Percentiles rank a stretch among this genome's conserved stretches.
Conservation (phyloP, 179 eudicot genomes). For the Pouteria campechiana region DNA sequence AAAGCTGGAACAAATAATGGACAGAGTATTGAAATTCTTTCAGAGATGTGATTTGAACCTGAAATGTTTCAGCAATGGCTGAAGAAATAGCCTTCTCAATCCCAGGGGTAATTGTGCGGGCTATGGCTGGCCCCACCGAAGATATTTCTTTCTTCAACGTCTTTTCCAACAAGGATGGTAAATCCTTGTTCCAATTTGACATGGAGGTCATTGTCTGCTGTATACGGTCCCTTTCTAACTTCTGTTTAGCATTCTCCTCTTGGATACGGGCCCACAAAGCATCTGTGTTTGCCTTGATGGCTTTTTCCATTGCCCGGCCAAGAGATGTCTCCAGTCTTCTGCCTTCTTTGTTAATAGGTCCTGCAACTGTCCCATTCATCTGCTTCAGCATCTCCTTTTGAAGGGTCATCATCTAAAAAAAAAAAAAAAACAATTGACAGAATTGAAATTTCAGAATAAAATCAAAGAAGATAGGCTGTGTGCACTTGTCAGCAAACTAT, state of each 20-base stretch:
- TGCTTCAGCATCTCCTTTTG: slow-evolving; percentile 80
- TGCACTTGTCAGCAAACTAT: too few relatives aligned
- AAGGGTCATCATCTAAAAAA: too few relatives aligned
- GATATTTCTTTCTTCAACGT: slow-evolving; percentile 70
- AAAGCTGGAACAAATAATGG: too few relatives aligned
- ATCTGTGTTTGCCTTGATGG: slow-evolving; percentile 64
- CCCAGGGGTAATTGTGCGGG: slow-evolving; percentile 56
- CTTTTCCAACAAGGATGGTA: slow-evolving; percentile 53
- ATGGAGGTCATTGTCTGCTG: slow-evolving; percentile 50
- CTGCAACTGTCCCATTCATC: slow-evolving; percentile 32
- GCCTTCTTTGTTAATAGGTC: slow-evolving; percentile 69
- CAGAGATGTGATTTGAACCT: slow-evolving; percentile 60
- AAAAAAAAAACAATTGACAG: too few relatives aligned
- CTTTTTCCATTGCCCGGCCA: slow-evolving; percentile 67
- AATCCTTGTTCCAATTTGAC: slow-evolving; percentile 56
- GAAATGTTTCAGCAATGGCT: slow-evolving; percentile 64
- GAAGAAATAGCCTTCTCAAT: slow-evolving; percentile 65
- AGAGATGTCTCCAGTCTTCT: slow-evolving; percentile 68
- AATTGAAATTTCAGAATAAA: too few relatives aligned
- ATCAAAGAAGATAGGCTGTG: too few relatives aligned
- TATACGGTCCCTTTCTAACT: slow-evolving; percentile 44
- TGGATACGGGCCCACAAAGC: slow-evolving; percentile 87
- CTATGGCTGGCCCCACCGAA: slow-evolving; percentile 53
- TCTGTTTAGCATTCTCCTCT: slow-evolving; percentile 70
- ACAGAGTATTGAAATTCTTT: too few relatives aligned